Evolutionary conservation across 2,329 filamentous ascomycete species (phyloP).

Genomic region (Ciborinia camelliae): DNA sequence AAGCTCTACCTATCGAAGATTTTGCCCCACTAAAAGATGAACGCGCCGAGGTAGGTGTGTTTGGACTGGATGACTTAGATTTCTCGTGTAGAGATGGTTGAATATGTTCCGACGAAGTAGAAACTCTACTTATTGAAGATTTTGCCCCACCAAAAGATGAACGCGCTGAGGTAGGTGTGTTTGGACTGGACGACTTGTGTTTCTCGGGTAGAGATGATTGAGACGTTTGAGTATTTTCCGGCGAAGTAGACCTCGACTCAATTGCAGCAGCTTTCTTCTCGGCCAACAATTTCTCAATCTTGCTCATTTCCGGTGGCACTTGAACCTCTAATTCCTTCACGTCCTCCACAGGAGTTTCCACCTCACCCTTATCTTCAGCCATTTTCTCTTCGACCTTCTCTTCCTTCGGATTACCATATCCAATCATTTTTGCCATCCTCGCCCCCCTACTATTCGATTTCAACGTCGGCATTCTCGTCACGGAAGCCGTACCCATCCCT

Average conservation of each 20-base stretch:
- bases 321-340: not conserved
- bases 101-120: not conserved
- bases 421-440: constrained; percentile 28
- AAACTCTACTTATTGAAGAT: not conserved
- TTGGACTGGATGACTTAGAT: not conserved
- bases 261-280: constrained; percentile 14
- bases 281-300: constrained; percentile 7
- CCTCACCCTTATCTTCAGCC: not conserved
- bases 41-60: not conserved
- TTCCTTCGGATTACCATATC: constrained; percentile 20
- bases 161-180: not conserved
- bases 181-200: not conserved
- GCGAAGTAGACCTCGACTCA: not conserved
- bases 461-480: constrained; percentile 10
- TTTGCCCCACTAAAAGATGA: not conserved
- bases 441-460: constrained; percentile 23
- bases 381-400: constrained; percentile 5
- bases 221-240: not conserved
- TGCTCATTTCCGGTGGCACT: not conserved
- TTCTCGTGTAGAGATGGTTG: not conserved
- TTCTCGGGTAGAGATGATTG: not conserved
- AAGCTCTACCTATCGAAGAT: not conserved
- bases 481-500: constrained; percentile 4
- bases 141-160: not conserved
- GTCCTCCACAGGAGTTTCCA: not conserved